These are phyloP conservation scores for Syncephalastrum monosporum DNA, from an alignment of 371 early-diverging fungal genomes.

Conservation along the genomic window DNA sequence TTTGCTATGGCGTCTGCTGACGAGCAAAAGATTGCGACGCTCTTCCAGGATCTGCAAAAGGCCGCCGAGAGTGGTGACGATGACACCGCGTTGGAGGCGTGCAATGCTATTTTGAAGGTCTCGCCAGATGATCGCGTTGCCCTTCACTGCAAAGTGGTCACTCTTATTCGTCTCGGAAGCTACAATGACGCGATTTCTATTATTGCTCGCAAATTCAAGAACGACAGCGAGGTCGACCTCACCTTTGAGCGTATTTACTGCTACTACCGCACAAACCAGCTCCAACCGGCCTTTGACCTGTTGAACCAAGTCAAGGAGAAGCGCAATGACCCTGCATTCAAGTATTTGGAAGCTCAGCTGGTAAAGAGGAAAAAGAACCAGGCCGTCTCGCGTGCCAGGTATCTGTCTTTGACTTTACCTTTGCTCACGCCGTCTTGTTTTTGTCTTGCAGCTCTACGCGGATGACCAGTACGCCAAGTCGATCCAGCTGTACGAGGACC, in stretches of 20 bases:
- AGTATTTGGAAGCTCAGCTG: constrained; percentile 70
- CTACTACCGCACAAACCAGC: constrained; percentile 67
- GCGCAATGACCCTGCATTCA: constrained; percentile 24
- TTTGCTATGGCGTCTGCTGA: constrained; percentile 20
- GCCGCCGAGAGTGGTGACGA: constrained; percentile 35
- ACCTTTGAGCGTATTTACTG: constrained; percentile 71
- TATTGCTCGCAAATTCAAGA: constrained; percentile 46
- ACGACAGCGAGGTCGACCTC: constrained; percentile 39
- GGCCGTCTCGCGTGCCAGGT: not conserved
- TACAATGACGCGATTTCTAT: constrained; percentile 63
- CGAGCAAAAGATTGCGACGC: constrained; percentile 27
- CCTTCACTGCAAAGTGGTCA: constrained; percentile 63
- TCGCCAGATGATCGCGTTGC: constrained; percentile 53
- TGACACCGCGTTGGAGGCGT: constrained; percentile 32
- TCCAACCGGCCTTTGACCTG: constrained; percentile 54
- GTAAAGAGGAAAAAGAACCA: constrained; percentile 28
- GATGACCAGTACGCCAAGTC: constrained; percentile 43
- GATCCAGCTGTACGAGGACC: constrained; percentile 44
- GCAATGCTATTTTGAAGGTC: constrained; percentile 47
- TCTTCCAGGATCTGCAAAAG: constrained; percentile 33
- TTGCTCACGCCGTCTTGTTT: not conserved
- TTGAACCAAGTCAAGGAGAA: constrained; percentile 37
- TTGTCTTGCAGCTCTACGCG: constrained; percentile 37
- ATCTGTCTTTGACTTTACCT: not conserved
- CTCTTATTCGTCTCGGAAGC: constrained; percentile 68